These are phyloP conservation scores for Aleurites moluccanus DNA, from an alignment of 441 rosid species.

Conservation along the genomic window DNA sequence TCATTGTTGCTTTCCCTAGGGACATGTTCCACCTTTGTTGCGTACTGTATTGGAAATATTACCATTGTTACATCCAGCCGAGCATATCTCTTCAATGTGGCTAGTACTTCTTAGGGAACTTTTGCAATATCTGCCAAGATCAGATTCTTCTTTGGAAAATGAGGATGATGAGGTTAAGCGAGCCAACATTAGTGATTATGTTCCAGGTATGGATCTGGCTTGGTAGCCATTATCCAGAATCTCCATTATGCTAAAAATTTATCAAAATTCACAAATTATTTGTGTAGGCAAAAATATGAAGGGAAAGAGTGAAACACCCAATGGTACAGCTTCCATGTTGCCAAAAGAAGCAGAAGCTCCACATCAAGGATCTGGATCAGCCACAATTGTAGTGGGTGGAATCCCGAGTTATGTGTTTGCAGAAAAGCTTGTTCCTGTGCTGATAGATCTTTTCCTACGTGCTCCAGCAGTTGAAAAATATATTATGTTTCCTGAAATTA, in stretches of 20 bases:
- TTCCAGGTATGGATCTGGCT: slow-evolving; percentile 43
- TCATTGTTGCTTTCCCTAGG: slow-evolving; percentile 46
- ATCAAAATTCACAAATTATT: slow-evolving; percentile 25
- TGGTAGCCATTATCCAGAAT: slow-evolving; percentile 17
- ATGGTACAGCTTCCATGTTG: slow-evolving; percentile 44
- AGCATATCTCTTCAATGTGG: slow-evolving; percentile 89
- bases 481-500: slow-evolving; percentile 75
- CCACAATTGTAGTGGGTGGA: slow-evolving; percentile 35
- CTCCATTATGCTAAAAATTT: slow-evolving; percentile 21
- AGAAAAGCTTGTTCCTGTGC: slow-evolving; percentile 83
- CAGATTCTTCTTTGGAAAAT: slow-evolving; percentile 46
- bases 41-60: slow-evolving; percentile 79
- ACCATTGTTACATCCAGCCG: slow-evolving; percentile 74
- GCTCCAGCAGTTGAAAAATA: slow-evolving; percentile 76
- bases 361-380: slow-evolving; percentile 36
- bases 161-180: slow-evolving; percentile 56
- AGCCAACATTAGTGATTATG: slow-evolving; percentile 38
- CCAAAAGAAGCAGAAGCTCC: slow-evolving; percentile 42
- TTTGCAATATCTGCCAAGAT: slow-evolving; percentile 76
- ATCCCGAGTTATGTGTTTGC: slow-evolving; percentile 61
- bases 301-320: slow-evolving; percentile 35
- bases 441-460: slow-evolving; percentile 73
- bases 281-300: slow-evolving; percentile 40
- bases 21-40: slow-evolving; percentile 77
- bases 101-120: slow-evolving; percentile 66